A percentile compares a stretch with the other conserved stretches of the same genome.
Evolutionary conservation across 805 yeast genomes (phyloP).

Genomic region (Candida sonorensis): DNA sequence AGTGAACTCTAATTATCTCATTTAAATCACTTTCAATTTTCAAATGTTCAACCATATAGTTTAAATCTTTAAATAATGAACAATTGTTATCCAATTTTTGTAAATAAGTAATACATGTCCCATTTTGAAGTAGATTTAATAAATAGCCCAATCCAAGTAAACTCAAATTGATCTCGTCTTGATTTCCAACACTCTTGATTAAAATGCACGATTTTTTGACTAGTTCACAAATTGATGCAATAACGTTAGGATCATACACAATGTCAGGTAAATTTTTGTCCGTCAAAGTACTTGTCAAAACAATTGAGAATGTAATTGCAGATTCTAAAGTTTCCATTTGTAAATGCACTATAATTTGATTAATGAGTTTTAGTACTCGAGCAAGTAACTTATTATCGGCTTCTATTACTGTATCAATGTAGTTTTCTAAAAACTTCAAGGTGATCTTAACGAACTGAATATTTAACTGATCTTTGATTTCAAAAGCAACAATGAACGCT

Average conservation of each 20-base stretch:
- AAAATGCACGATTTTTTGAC: conserved; percentile 8
- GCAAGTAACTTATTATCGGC: too few species aligned
- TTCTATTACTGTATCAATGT: too few species aligned
- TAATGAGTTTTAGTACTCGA: too few species aligned
- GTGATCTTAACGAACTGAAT: too few species aligned
- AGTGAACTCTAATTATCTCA: conserved; percentile 13
- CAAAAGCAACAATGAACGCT: background rate
- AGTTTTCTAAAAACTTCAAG: too few species aligned
- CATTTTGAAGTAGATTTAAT: conserved; percentile 7
- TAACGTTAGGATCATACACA: conserved; percentile 3
- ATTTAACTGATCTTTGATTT: too few species aligned
- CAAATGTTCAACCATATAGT: conserved; percentile 2
- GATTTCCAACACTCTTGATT: conserved; percentile 2
- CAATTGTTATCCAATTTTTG: background rate
- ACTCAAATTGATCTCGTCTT: conserved; percentile 5
- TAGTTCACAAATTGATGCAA: conserved; percentile 6
- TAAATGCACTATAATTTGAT: background rate
- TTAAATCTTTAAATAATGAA: conserved; percentile 1
- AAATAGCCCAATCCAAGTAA: conserved; percentile 16
- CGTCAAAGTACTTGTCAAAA: conserved; percentile 6
- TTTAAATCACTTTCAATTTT: conserved; percentile 3
- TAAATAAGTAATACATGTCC: background rate
- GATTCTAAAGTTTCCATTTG: conserved; percentile 3
- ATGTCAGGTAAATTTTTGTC: background rate
- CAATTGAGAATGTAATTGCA: conserved; percentile 8